Evolutionary conservation across 2,329 filamentous ascomycete species (phyloP), one percentile per base, ranked within the genome.

Genomic region (Madurella mycetomatis): DNA sequence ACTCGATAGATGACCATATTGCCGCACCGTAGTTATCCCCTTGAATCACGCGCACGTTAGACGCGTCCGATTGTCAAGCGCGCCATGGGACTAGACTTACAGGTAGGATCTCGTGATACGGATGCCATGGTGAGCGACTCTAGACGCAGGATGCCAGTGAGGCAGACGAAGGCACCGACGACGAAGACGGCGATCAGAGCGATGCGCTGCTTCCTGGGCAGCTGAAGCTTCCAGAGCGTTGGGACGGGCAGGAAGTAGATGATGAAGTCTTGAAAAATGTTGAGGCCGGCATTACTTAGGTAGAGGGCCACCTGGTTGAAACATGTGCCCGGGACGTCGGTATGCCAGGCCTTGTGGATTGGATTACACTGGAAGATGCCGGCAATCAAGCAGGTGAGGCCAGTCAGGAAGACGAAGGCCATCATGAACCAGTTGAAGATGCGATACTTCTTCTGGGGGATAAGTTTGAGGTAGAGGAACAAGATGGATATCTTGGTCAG

Each of bases 171-270:
- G 63, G 47, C 61, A 25, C 60, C 73, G 57, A 70, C 58, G 25
- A 67, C 70, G 66, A 70, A 70, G 47, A 67, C 70, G 58, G 52
- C 64, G 59, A 64, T 69, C 61, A 79, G 62, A 2, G 71, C 72
- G 12, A 75, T 57, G 17, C 73, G 72, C 46, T 76, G 73, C 25
- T 66, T 67, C 53, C 66, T 66, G 0, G 70, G 67, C 5, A 73
- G 67, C 39, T 68, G 62, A 3, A 73, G 65, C 16, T 64, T 65
- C 9, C 67, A 61, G 9, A 69, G 58, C 13, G 66, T 52, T 5
- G 64, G 64, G 9, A 69, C 57, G 1, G 67, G 67, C 1, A 68
- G 47, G 1, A 61, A 49, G 2, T 62, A 59, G 18, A 68, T 62
- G n/a, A 66, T 54, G 31, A 68, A 32, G 17, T 70, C 67, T 4